A percentile compares a stretch with the other conserved stretches of the same genome.
Evolutionary conservation across 164 flowering plant genomes (phyloP).

Genomic region (Brasenia schreberi): DNA sequence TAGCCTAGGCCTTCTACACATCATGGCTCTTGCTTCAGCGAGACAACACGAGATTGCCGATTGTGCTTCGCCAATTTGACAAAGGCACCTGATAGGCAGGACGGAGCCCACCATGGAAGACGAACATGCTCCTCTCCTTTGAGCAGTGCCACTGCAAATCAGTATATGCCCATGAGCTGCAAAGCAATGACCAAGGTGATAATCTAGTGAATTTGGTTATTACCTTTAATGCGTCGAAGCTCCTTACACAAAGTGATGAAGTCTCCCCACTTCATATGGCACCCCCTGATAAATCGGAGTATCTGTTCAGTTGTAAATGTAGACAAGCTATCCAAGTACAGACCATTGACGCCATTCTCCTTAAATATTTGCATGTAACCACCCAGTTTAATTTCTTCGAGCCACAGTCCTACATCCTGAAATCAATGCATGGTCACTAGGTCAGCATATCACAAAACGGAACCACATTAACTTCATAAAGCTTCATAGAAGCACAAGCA

Average conservation of each 20-base stretch:
- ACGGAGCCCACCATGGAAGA: constrained; percentile 98
- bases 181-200: not conserved
- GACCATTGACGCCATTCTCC: constrained; percentile 90
- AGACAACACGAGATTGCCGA: constrained; percentile 86
- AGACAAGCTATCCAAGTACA: constrained; percentile 87
- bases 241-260: constrained; percentile 98
- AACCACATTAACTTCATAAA: not conserved
- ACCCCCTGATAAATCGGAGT: constrained; percentile 82
- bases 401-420: constrained; percentile 96
- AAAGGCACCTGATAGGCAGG: constrained; percentile 71
- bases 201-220: not conserved
- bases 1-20: not conserved
- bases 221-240: constrained; percentile 90
- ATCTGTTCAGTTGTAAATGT: constrained; percentile 97
- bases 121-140: constrained; percentile 95
- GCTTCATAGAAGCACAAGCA: not conserved
- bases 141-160: constrained; percentile 73
- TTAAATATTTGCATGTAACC: constrained; percentile 68
- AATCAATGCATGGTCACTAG: not conserved
- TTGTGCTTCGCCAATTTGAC: constrained; percentile 74
- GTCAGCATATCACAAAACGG: not conserved
- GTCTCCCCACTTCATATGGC: constrained; percentile 99
- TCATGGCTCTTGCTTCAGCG: constrained; percentile 90
- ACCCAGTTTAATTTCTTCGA: constrained; percentile 91
- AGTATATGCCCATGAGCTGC: not conserved